Evolutionary conservation across 257 asterid species (phyloP).

Genomic region (Craterostigma plantagineum): DNA sequence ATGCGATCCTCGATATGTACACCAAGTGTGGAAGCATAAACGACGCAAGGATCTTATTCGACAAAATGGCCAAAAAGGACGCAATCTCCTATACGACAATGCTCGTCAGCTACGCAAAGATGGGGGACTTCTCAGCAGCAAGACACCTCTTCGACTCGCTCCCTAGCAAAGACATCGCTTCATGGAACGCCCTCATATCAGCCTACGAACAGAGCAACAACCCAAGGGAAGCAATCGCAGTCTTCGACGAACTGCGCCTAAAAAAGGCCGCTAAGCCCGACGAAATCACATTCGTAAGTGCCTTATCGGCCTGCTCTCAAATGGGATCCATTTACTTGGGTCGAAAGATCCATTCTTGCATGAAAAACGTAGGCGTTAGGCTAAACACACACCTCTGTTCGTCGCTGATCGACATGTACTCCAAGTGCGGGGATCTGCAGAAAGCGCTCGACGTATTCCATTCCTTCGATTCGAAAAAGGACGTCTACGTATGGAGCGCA

Average conservation of each 20-base stretch:
- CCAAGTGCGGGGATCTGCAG: conserved; percentile 61
- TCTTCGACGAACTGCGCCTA: conserved; percentile 47
- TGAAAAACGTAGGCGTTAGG: conserved; percentile 32
- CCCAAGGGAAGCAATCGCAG: conserved; percentile 47
- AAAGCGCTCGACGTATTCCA: conserved; percentile 57
- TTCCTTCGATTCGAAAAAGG: conserved; percentile 28
- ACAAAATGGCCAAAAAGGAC: conserved; percentile 44
- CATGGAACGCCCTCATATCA: conserved; percentile 76
- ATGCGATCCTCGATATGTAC: conserved; percentile 71
- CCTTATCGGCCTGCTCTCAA: conserved; percentile 70
- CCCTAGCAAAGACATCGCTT: conserved; percentile 42
- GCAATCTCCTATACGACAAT: conserved; percentile 54
- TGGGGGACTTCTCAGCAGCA: conserved; percentile 42
- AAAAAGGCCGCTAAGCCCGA: conserved; percentile 41
- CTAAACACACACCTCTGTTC: conserved; percentile 47
- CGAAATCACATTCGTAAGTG: conserved; percentile 51
- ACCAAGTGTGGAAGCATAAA: conserved; percentile 42
- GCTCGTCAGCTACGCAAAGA: conserved; percentile 52
- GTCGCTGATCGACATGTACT: conserved; percentile 61
- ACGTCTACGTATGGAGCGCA: conserved; percentile 65
- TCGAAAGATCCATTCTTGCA: conserved; percentile 58
- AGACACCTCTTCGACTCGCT: conserved; percentile 29
- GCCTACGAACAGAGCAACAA: conserved; percentile 55
- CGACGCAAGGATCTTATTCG: conserved; percentile 37
- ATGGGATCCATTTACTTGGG: conserved; percentile 59